phyloP scores from a whole-genome alignment of 2,329 filamentous ascomycete species.

The Cephalotrichum gorgonifer region DNA sequence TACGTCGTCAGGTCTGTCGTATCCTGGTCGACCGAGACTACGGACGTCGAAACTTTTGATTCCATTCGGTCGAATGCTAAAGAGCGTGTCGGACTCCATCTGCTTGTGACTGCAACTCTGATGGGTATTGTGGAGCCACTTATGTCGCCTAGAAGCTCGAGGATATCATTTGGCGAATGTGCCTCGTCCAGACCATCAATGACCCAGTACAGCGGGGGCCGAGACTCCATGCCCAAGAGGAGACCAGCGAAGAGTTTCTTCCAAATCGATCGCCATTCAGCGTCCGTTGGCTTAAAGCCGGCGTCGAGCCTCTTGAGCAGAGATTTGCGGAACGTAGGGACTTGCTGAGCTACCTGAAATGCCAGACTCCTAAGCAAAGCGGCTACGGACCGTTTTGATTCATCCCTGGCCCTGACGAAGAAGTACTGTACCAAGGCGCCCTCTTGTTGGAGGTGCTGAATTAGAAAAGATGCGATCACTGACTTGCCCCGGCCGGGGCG shows the following conservation, averaged over 20 bases:
- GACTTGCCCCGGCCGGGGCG: neutral
- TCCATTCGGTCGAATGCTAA: neutral
- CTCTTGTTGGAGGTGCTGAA: neutral
- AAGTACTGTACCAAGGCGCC: neutral
- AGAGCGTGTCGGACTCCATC: constrained; percentile 5
- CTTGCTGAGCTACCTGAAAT: neutral
- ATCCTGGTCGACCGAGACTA: neutral
- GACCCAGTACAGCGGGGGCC: constrained; percentile 22
- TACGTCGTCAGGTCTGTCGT: neutral
- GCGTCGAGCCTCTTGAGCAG: neutral
- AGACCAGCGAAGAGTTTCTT: neutral
- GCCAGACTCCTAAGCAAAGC: neutral
- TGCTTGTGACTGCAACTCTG: constrained; percentile 19
- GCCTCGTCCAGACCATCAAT: constrained; percentile 28
- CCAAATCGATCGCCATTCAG: neutral
- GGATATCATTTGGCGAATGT: constrained; percentile 15
- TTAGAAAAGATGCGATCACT: neutral
- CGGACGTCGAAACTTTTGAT: neutral
- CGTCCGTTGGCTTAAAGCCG: neutral
- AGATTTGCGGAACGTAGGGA: neutral
- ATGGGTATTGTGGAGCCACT: constrained; percentile 11
- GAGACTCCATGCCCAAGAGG: constrained; percentile 14
- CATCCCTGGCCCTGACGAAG: neutral
- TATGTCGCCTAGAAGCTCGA: constrained; percentile 17
- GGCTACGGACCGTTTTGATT: neutral